Conservation (phyloP, 768 basidiomycete genomes). For the Boletus rubropictus region DNA sequence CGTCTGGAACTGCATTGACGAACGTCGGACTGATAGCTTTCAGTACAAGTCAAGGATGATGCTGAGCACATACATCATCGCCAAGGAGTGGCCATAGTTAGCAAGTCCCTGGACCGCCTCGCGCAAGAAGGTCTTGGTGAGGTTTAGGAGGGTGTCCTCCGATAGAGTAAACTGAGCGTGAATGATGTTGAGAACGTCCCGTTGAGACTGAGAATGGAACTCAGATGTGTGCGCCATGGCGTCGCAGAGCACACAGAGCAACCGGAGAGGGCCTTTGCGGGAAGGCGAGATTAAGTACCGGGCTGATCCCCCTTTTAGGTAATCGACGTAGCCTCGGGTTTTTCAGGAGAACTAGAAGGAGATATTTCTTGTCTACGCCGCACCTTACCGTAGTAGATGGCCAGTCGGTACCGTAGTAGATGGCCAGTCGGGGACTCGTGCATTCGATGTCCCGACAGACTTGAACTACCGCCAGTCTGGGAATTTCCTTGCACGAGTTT, state of each 20-base stretch:
- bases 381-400: too few species aligned
- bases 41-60: background rate
- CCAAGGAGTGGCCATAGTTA: conserved; percentile 74
- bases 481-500: too few species aligned
- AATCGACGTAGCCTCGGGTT: too few species aligned
- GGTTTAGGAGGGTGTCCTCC: conserved; percentile 53
- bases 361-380: too few species aligned
- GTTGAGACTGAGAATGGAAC: conserved; percentile 37
- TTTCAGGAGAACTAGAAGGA: too few species aligned
- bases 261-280: background rate
- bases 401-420: too few species aligned
- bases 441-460: too few species aligned
- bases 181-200: conserved; percentile 56
- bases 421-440: too few species aligned
- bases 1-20: conserved; percentile 92
- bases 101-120: conserved; percentile 74
- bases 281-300: background rate
- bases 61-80: conserved; percentile 72
- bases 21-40: conserved; percentile 68
- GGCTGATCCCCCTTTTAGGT: too few species aligned
- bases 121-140: conserved; percentile 73
- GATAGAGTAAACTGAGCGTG: conserved; percentile 68
- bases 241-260: background rate
- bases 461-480: too few species aligned
- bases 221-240: conserved; percentile 38